Conservation (phyloP, 2,329 filamentous ascomycete species). For the Pseudogymnoascus verrucosus region DNA sequence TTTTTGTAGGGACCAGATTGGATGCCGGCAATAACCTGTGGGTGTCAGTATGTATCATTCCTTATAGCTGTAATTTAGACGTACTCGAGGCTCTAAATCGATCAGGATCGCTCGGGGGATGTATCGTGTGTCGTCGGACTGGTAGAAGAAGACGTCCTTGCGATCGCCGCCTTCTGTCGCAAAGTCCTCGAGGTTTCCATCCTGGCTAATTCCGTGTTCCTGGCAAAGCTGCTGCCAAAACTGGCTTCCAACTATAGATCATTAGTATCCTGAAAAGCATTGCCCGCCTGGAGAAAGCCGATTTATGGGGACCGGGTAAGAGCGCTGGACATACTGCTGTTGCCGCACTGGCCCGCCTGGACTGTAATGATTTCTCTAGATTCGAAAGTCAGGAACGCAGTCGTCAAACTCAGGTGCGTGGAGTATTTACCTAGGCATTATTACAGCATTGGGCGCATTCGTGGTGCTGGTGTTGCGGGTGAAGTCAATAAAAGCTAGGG, state of each 20-base stretch:
- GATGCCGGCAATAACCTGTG: slow-evolving; percentile 76
- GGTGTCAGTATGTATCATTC: not conserved
- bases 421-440: slow-evolving; percentile 28
- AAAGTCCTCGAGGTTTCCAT: slow-evolving; percentile 95
- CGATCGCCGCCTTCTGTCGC: slow-evolving; percentile 95
- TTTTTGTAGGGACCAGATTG: slow-evolving; percentile 93
- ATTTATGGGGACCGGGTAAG: slow-evolving; percentile 13
- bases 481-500: not conserved
- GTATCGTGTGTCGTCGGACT: slow-evolving; percentile 97
- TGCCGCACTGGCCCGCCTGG: slow-evolving; percentile 98
- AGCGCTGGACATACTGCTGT: slow-evolving; percentile 69
- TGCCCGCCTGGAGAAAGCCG: not conserved
- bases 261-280: slow-evolving; percentile 17
- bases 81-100: slow-evolving; percentile 83
- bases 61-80: slow-evolving; percentile 15
- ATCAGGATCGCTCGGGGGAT: slow-evolving; percentile 93
- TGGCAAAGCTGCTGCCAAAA: slow-evolving; percentile 99
- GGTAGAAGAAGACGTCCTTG: slow-evolving; percentile 99
- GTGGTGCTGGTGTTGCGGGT: not conserved
- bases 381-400: slow-evolving; percentile 9
- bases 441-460: slow-evolving; percentile 18
- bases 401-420: not conserved
- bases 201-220: slow-evolving; percentile 95
- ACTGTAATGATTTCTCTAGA: slow-evolving; percentile 96
- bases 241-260: slow-evolving; percentile 71